These are phyloP conservation scores for Malassezia globosa DNA, from an alignment of 1,284 basidiomycete genomes.

Conservation along the genomic window DNA sequence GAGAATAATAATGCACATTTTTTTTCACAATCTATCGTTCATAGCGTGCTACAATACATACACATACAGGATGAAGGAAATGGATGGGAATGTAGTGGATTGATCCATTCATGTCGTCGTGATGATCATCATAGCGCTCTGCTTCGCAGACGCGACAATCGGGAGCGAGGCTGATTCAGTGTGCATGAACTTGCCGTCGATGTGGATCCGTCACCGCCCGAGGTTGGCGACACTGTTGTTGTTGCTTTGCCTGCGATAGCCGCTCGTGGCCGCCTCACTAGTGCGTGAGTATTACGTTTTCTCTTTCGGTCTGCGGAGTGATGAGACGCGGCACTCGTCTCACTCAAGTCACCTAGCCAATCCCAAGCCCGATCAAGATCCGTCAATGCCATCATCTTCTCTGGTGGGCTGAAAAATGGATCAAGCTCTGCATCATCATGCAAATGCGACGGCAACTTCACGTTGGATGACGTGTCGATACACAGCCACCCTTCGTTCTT, in stretches of 20 bases:
- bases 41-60: conserved; percentile 15
- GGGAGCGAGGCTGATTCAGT: conserved; percentile 4
- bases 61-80: not conserved
- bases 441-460: not conserved
- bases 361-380: conserved; percentile 17
- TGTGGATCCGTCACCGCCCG: too few species aligned
- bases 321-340: not conserved
- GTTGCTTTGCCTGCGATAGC: not conserved
- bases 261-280: not conserved
- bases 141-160: conserved; percentile 10
- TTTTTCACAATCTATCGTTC: not conserved
- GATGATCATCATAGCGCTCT: conserved; percentile 4
- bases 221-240: too few species aligned
- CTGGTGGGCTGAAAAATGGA: not conserved
- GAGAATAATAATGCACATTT: not conserved
- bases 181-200: too few species aligned
- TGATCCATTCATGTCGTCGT: not conserved
- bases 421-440: conserved; percentile 7
- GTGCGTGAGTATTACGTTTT: not conserved
- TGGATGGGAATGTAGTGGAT: too few species aligned
- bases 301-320: not conserved
- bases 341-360: not conserved
- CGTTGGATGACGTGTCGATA: not conserved
- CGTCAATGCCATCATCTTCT: conserved; percentile 12
- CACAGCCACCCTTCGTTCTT: not conserved